A percentile compares a stretch with the other conserved stretches of the same genome.
These are phyloP conservation scores for Zygosaccharomyces sapae DNA, from an alignment of 1,139 yeast genomes.

Conservation along the genomic window DNA sequence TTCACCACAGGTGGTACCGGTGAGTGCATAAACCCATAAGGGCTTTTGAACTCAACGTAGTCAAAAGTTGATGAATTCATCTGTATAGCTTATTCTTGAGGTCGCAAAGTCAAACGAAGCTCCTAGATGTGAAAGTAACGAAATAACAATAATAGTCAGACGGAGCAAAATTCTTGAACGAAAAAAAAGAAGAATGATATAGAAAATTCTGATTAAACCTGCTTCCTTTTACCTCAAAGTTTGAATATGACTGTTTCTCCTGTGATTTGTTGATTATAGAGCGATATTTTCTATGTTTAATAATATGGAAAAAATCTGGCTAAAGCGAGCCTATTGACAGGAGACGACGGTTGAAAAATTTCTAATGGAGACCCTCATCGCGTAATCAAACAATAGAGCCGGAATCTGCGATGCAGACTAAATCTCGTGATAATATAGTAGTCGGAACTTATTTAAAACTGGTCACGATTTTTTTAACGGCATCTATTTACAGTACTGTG, in stretches of 20 bases:
- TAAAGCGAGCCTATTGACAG: not conserved
- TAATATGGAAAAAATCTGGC: not conserved
- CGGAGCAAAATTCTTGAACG: not conserved
- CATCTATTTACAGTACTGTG: conserved; percentile 8
- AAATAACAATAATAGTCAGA: not conserved
- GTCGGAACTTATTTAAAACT: not conserved
- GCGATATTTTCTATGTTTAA: not conserved
- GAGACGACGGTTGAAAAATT: not conserved
- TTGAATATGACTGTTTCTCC: not conserved
- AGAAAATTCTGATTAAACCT: not conserved
- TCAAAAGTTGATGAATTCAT: conserved; percentile 13
- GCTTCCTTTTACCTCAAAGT: not conserved
- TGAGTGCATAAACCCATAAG: conserved; percentile 24
- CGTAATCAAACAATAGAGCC: not conserved
- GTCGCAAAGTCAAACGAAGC: no score
- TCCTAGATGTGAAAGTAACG: not conserved
- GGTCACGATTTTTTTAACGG: not conserved
- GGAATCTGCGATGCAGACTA: not conserved
- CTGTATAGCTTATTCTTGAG: not conserved
- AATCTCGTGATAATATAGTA: not conserved
- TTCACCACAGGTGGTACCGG: conserved; percentile 19
- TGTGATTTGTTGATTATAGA: not conserved
- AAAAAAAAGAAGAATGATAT: not conserved
- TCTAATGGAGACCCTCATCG: not conserved
- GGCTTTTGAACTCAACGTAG: conserved; percentile 15